These are phyloP conservation scores for Crithidia acanthocephali DNA, from an alignment of 208 protist species.

Conservation along the genomic window DNA sequence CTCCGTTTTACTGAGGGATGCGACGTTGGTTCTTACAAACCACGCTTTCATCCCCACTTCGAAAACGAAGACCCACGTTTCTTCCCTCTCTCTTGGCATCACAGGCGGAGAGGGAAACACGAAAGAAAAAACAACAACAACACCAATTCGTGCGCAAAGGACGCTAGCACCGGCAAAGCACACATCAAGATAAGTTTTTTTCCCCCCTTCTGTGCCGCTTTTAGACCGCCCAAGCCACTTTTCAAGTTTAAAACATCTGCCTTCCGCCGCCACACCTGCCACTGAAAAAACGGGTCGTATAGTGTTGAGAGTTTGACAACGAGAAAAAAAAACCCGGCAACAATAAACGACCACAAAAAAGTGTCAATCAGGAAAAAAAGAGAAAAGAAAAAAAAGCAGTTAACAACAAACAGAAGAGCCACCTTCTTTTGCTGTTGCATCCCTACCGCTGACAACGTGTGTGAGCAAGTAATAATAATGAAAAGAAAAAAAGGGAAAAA, in stretches of 20 bases:
- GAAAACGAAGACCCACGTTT: no score
- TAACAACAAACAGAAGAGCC: neutral
- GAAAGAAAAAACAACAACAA: neutral
- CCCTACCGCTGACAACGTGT: neutral
- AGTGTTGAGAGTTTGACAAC: no score
- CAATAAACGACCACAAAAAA: no score
- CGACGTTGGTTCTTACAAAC: no score
- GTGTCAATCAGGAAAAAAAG: no score
- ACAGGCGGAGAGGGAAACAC: neutral
- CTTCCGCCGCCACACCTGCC: neutral
- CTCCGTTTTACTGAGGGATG: neutral
- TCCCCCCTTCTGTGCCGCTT: neutral
- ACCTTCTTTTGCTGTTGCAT: neutral
- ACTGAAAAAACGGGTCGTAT: no score
- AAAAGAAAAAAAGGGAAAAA: conserved; percentile 17
- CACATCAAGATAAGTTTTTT: neutral
- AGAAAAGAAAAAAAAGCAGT: neutral
- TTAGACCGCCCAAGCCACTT: neutral
- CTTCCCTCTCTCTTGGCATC: no score
- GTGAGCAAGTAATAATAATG: conserved; percentile 2
- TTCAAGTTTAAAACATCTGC: neutral
- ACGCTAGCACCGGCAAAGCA: neutral
- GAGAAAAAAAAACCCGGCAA: no score
- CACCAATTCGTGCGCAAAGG: no score
- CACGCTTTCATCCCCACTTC: no score